Base-by-base conservation (phyloP, 2,329 filamentous ascomycete genomes). In the Alternaria triticimaculans region DNA sequence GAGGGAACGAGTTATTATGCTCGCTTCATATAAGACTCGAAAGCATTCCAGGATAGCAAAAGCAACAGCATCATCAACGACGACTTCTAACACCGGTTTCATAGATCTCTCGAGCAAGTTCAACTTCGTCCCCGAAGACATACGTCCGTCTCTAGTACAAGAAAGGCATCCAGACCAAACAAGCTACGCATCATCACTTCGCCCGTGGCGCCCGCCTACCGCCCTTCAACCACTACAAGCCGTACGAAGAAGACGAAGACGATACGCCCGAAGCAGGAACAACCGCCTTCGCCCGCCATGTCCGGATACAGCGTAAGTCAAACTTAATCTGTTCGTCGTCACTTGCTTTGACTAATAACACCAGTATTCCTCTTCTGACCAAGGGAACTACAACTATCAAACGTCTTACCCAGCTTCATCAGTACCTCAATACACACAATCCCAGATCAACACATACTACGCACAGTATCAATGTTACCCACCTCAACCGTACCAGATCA, bases 391-490 rank as follows among this genome's bases (percentile, higher is more conserved):
- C 55, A 69, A 69, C 37, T 67, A 68, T 44, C 41, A 64, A 15
- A 57, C 68, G 6, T 41, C 55, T 1, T 73, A 74, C 43, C 57
- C 62, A 55, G 25, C 30, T 10, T 37, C 60, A 21, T 33, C 57
- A 12, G 64, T 75, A 53, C 74, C 74, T 25, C 73, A 76, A 43
- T 78, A 78, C 63, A 78, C 76, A 9, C 74, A 77, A 37, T 62
- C 74, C 14, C 75, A 78, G 45, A 68, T 78, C 55, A 66, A 72
- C 30, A 62, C 69, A 37, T 76, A 78, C 60, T 75, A 74, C 54
- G 67, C 70, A 43, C 72, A 76, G 53, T 78, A 76, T 58, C 69
- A 73, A 48, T 69, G 67, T 58, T 76, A 74, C 46, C 76, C 75
- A 30, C 68, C 72, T 37, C 71, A 75, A 50, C 71, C 76, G 9